phyloP scores from a whole-genome alignment of 2,329 filamentous ascomycete genomes.

The Tolypocladium capitatum region DNA sequence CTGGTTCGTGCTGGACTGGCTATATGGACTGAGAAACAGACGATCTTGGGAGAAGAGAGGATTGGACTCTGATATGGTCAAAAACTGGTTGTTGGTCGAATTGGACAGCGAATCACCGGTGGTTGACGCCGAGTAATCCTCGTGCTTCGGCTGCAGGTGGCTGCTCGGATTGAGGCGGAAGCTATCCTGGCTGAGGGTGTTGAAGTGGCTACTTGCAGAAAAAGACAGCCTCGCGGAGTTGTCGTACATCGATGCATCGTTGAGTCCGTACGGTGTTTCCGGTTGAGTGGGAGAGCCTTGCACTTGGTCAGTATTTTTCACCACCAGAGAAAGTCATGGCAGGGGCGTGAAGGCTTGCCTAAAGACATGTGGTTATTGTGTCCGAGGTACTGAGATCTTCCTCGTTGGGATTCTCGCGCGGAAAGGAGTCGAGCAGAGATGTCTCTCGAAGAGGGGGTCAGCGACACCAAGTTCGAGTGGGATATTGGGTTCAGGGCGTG shows the following conservation, averaged over 20 bases:
- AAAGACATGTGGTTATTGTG: constrained; percentile 4
- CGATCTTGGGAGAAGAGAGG: constrained; percentile 20
- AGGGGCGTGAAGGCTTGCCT: constrained; percentile 2
- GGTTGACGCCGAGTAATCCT: constrained; percentile 9
- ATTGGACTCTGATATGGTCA: constrained; percentile 16
- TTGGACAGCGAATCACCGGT: constrained; percentile 9
- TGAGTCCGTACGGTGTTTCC: constrained; percentile 16
- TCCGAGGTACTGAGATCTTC: constrained; percentile 7
- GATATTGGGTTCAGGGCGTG: constrained; percentile 23
- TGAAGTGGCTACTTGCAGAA: constrained; percentile 10
- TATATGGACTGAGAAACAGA: constrained; percentile 14
- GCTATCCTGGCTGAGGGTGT: constrained; percentile 11
- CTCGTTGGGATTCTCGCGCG: constrained; percentile 10
- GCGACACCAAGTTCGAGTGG: constrained; percentile 25
- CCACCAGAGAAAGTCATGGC: too few relatives aligned
- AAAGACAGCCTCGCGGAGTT: constrained; percentile 16
- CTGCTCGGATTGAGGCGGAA: constrained; percentile 12
- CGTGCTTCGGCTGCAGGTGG: constrained; percentile 15
- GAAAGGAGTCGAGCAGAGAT: constrained; percentile 12
- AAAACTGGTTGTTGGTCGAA: constrained; percentile 11
- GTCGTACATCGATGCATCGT: constrained; percentile 18
- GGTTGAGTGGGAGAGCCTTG: constrained; percentile 13
- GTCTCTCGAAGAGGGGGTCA: constrained; percentile 17
- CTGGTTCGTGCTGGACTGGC: constrained; percentile 9
- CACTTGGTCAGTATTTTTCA: constrained; percentile 4